A percentile compares a stretch with the other conserved stretches of the same genome.
phyloP scores from a whole-genome alignment of 495 filamentous ascomycete species.

The Bombardia bombarda region DNA sequence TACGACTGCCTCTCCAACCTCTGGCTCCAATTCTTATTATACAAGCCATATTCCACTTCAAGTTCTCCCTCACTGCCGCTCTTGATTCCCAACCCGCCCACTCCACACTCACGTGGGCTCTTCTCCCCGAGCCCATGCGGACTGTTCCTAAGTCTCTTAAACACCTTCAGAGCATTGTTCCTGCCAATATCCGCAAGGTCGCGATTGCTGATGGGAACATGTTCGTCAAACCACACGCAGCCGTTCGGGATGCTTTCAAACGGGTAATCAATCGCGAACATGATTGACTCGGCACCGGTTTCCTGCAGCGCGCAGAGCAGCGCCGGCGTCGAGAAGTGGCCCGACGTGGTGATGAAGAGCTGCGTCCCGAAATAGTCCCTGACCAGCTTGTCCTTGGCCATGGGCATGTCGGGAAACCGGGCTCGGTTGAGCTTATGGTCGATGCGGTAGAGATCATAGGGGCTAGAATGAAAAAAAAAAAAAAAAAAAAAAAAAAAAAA shows the following conservation, averaged over 20 bases:
- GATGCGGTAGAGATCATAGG: slow-evolving; percentile 19
- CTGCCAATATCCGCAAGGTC: slow-evolving; percentile 18
- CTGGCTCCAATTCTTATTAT: slow-evolving; percentile 14
- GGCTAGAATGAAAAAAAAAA: no score
- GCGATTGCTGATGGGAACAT: slow-evolving; percentile 9
- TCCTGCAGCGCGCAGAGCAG: slow-evolving; percentile 20
- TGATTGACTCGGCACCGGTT: slow-evolving; percentile 19
- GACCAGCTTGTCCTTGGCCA: slow-evolving; percentile 17
- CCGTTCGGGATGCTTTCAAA: slow-evolving; percentile 42
- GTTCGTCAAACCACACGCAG: slow-evolving; percentile 19
- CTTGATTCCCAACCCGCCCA: slow-evolving; percentile 12
- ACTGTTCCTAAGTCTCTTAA: slow-evolving; percentile 6
- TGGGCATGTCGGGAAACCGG: slow-evolving; percentile 19
- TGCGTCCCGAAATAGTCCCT: slow-evolving; percentile 19
- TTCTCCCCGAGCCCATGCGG: slow-evolving; percentile 10
- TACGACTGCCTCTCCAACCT: slow-evolving; percentile 1
- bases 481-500: no score
- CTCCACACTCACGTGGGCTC: slow-evolving; percentile 11
- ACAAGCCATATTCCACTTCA: slow-evolving; percentile 17
- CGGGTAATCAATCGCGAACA: slow-evolving; percentile 54
- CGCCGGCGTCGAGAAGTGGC: slow-evolving; percentile 44
- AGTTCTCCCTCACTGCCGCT: slow-evolving; percentile 7
- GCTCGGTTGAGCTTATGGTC: slow-evolving; percentile 20
- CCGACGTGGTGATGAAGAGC: slow-evolving; percentile 37
- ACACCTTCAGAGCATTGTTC: slow-evolving; percentile 16